These are phyloP conservation scores for Microcera coccophila DNA, from an alignment of 2,329 filamentous ascomycete genomes.

Conservation along the genomic window DNA sequence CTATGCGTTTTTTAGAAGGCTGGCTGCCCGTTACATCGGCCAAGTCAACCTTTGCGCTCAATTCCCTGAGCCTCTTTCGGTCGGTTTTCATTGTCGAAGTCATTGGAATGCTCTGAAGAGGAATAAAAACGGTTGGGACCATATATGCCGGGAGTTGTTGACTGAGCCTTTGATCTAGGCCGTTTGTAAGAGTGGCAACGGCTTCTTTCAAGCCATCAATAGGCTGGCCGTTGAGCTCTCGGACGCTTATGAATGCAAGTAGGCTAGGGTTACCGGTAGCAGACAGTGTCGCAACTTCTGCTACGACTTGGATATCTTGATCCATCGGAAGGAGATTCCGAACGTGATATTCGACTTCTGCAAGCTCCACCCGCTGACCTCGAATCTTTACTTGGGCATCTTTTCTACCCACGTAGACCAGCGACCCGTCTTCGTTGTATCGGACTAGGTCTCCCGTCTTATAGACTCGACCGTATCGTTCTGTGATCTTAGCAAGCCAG, in stretches of 20 bases:
- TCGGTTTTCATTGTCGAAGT: constrained; percentile 51
- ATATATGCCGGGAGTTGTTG: constrained; percentile 13
- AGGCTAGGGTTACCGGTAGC: not conserved
- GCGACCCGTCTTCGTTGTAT: constrained; percentile 38
- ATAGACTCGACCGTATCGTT: too few species aligned
- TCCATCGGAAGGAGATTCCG: not conserved
- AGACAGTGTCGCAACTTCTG: not conserved
- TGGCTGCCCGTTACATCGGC: too few species aligned
- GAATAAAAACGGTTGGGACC: constrained; percentile 35
- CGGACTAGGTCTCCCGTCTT: constrained; percentile 46
- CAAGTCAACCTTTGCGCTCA: too few species aligned
- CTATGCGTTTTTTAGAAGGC: too few species aligned
- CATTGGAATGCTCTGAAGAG: constrained; percentile 19
- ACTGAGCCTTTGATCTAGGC: not conserved
- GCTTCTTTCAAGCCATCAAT: not conserved
- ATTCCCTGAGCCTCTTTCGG: constrained; percentile 24
- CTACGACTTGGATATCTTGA: not conserved
- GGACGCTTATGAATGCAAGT: not conserved
- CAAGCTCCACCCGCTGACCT: constrained; percentile 27
- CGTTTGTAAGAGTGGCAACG: not conserved
- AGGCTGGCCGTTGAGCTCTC: not conserved
- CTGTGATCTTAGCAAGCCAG: too few species aligned
- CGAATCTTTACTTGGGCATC: constrained; percentile 29
- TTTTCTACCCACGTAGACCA: constrained; percentile 41
- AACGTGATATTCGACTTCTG: constrained; percentile 21